Base-by-base conservation (phyloP, 352 stramenopile genomes). In the Pythium dissimile region DNA sequence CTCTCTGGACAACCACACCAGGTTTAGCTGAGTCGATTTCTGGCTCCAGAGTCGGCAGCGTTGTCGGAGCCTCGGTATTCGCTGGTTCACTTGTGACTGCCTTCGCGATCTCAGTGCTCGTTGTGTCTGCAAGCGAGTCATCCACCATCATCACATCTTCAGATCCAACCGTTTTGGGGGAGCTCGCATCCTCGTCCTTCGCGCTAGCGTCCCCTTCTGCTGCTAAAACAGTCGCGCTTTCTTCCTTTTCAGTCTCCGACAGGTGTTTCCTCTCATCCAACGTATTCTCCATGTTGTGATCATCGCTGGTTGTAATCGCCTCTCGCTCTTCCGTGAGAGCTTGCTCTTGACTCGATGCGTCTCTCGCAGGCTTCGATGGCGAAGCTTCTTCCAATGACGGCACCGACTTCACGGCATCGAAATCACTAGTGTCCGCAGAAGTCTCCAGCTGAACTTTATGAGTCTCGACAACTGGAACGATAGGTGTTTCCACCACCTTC, bases 181-280 rank as follows among this genome's bases (percentile, higher is more conserved):
- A 28, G 21, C 18, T 49, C 12, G 20, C 23, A 18, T 20, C 28
- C 16, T 42, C 20, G 5, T 38, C 28, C 32, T 53, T 37, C 8
- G 27, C 31, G 9, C n/a, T 32, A n/a, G 27, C 31, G 9, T 41
- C 34, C n/a, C 18, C 27, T 18, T 52, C 20, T 10, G 18, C 20
- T 6, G 42, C 38, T 1, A 13, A 15, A 2, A 24, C 12, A 46
- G 8, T 32, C 2, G 37, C 34, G 12, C 32, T 24, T 43, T 52
- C 54, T 47, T 61, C 44, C 8, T 38, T 35, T 24, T 61, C 54
- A 10, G 42, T 42, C 26, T 61, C 34, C 1, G 42, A 37, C 7
- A 31, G 43, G 3, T 53, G 54, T n/a, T 39, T 46, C 42, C 46
- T 24, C 8, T 52, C 44, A 13, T 61, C 54, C 6, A 26, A 38